Base-by-base conservation (phyloP, 805 yeast species). In the Lachancea nothofagi region DNA sequence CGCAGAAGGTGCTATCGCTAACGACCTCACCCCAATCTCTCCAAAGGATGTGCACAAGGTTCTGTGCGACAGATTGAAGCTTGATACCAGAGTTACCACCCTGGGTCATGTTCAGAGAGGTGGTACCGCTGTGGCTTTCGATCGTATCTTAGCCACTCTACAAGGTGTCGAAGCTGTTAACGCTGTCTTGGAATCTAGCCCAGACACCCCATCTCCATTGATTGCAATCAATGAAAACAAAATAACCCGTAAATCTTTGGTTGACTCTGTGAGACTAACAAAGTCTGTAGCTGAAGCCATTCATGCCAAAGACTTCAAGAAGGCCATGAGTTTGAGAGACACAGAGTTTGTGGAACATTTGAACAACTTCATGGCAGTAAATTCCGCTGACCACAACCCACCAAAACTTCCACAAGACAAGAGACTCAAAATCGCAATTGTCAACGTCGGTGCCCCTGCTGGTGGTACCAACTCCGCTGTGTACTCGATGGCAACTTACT, bases 71-170 rank as follows among this genome's bases (percentile, higher is more conserved):
- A 90, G 49, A 34, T 68, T 93, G 47, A 96, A 96, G 9, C 74
- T 93, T 41, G 98, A 93, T 61, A 90, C 97, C 6, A 79, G 97
- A 63, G 80, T 90, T 54, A 93, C 98, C 30, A 86, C 94, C 12
- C 71, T 93, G 53, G 98, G 98, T 40, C 98, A 93, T 62, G 97
- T 93, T 39, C 98, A 93, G 72, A 78, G 98, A 66, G 98, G 98
- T 69, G 98, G 98, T 64, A 77, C 95, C 32, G 97, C 98, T 17
- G 96, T 89, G 40, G 97, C 97, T 2, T 86, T 74, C 53, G 98
- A 93, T 63, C 77, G 98, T 59, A 64, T 83, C 57, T 66, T 93
- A 53, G 96, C 97, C 30, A 90, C 98, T 13, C 63, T 90, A 50
- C 98, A 93, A 70, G 98, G 97, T 65, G 96, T 90, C 29, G 97